Evolutionary conservation across 2,329 filamentous ascomycete genomes (phyloP).

Genomic region (Phoma sp.): DNA sequence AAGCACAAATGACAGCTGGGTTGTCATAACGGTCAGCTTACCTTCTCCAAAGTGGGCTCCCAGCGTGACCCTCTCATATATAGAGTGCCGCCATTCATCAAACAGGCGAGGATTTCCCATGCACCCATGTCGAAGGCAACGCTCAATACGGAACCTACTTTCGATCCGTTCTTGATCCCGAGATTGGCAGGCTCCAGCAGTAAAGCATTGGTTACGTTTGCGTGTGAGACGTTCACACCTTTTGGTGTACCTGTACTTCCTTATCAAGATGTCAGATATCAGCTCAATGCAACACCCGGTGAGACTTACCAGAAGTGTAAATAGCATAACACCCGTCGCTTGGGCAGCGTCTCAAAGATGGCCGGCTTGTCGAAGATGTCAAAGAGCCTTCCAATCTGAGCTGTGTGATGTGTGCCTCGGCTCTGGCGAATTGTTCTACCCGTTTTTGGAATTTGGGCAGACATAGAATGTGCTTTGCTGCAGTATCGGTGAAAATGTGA

Average conservation of each 20-base stretch:
- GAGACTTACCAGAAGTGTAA: constrained; percentile 56
- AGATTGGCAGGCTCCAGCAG: constrained; percentile 59
- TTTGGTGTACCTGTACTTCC: constrained; percentile 64
- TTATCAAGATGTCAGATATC: constrained; percentile 15
- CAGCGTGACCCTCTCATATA: constrained; percentile 59
- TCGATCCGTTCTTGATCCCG: constrained; percentile 57
- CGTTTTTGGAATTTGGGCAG: constrained; percentile 45
- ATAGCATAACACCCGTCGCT: constrained; percentile 49
- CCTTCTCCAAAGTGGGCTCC: constrained; percentile 55
- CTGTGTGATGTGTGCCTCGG: constrained; percentile 22
- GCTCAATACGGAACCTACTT: constrained; percentile 63
- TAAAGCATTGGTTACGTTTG: constrained; percentile 61
- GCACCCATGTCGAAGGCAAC: constrained; percentile 68
- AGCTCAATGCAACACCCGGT: not conserved
- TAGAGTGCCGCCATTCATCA: constrained; percentile 65
- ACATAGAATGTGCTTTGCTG: constrained; percentile 56
- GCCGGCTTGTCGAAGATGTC: constrained; percentile 25
- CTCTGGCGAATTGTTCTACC: constrained; percentile 24
- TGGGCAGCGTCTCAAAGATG: constrained; percentile 20
- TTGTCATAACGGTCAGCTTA: constrained; percentile 28
- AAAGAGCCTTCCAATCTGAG: constrained; percentile 23
- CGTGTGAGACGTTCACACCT: constrained; percentile 64
- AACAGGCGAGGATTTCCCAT: constrained; percentile 64
- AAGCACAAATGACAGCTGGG: not conserved
- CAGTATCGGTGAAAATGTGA: constrained; percentile 58